Base-by-base conservation (phyloP, 331 rosid genomes). In the Malus hybrid region DNA sequence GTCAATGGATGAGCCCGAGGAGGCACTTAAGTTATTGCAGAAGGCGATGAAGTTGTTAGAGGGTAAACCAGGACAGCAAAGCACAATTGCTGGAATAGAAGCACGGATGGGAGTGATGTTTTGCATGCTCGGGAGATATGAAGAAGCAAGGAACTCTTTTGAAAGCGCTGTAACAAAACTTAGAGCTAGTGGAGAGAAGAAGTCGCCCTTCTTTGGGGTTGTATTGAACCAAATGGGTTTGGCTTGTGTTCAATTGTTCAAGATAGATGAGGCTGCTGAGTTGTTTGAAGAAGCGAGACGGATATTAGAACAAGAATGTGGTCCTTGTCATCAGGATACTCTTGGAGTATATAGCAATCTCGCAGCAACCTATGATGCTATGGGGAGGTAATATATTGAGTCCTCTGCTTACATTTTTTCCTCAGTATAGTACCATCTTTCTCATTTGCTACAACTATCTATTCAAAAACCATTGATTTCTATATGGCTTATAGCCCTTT, bases 211-310 rank as follows among this genome's bases (percentile, higher is more conserved):
- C 84, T 94, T 94, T 79, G 99, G 99, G 6, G 96, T 94, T 82
- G 96, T 94, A 42, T 87, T 94, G 86, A 94, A 94, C 85, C 99
- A 94, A 85, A 92, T 94, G 99, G 99, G 99, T 19, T 87, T 94
- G 83, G 97, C 99, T 5, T 94, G 93, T 74, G 99, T 94, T 48
- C 97, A 92, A 67, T 77, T 94, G 79, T 94, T 94, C 89, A 92
- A 94, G 93, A 94, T 94, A 53, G 99, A 94, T 34, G 97, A 94
- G 83, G 99, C 99, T 62, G 91, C 91, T 72, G 97, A 92, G 66
- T 83, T 94, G 77, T 94, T 94, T 85, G 99, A 94, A 82, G 97
- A 94, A 84, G 97, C 99, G n/a, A 92, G 99, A 72, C 88, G 82
- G 76, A 94, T 94, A 44, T 88, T 94, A 63, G 99, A 94, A 77